Conservation (phyloP, 768 basidiomycete genomes). For the Phanerochaete sordida region DNA sequence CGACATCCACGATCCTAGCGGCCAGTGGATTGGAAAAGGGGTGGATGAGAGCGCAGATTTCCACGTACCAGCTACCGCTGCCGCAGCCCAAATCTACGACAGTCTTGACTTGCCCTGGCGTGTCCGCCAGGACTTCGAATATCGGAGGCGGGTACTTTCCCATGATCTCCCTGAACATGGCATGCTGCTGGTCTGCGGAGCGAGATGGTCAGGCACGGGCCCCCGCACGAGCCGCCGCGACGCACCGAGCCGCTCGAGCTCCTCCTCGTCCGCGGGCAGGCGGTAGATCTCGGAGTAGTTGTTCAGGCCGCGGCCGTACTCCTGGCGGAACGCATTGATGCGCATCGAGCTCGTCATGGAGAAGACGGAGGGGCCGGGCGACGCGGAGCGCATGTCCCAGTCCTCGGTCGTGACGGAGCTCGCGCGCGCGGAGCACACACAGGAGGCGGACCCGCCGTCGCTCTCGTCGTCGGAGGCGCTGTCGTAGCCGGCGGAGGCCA, state of each 20-base stretch:
- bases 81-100: conserved; percentile 78
- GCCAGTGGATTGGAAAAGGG: neutral
- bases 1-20: conserved; percentile 70
- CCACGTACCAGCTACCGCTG: conserved; percentile 65
- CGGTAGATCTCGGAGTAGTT: conserved; percentile 78
- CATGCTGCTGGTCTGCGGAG: conserved; percentile 60
- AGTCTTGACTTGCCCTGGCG: conserved; percentile 54
- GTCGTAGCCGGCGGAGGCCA: neutral
- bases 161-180: conserved; percentile 59
- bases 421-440: conserved; percentile 35
- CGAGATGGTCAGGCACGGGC: neutral
- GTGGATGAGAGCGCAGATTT: neutral
- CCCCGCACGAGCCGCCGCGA: neutral
- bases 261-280: conserved; percentile 77
- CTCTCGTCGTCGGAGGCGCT: conserved; percentile 40
- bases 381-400: conserved; percentile 55
- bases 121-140: conserved; percentile 53
- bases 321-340: conserved; percentile 54
- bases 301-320: conserved; percentile 69
- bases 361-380: conserved; percentile 66
- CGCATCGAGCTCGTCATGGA: conserved; percentile 65
- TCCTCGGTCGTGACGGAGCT: conserved; percentile 59
- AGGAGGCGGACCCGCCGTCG: conserved; percentile 33
- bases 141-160: conserved; percentile 66
- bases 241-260: conserved; percentile 65